Base-by-base conservation (phyloP, 2,329 filamentous ascomycete species). In the Paraphaeosphaeria minitans region DNA sequence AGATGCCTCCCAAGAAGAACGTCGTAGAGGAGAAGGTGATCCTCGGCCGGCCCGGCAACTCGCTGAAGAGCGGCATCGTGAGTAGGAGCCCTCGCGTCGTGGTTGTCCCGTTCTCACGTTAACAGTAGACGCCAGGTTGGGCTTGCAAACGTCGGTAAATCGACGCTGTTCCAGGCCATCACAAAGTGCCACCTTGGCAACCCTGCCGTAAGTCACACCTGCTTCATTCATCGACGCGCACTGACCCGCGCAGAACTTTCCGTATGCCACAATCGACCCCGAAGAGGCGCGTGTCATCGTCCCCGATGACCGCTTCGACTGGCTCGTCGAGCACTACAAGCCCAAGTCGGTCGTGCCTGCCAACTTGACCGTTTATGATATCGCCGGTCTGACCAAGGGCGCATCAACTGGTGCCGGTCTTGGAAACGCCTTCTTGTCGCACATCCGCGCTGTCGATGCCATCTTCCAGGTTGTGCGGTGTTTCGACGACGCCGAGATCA, bases 401-500 rank as follows among this genome's bases (percentile, higher is more conserved):
- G 95, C 95, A 52, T 99, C 95, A 4, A 98, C 94, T 56, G 96
- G 96, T 83, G 95, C 93, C 69, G 95, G 95, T 85, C 89, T 99
- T 62, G 95, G 95, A 73, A 99, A 99, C 78, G 87, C 94, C 69
- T 99, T 99, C 87, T 84, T 99, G 82, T 98, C 95, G 39, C 95
- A 99, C 80, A 99, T 99, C 71, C 92, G 96, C 77, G 95, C 95
- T 55, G 93, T 97, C 79, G 93, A 97, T 83, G 93, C 93, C 79
- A 96, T 97, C 80, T 97, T 97, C 85, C 92, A 97, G 80, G 93
- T 97, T 46, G 93, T 97, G 39, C 89, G 93, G 72, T 96, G 91
- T 82, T 97, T 99, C 81, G 96, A 99, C 76, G 95, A 99, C 84
- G 95, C 94, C 60, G 95, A 99, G 82, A 99, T 99, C 73, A 98